These are phyloP conservation scores for Cerrena zonata DNA, from an alignment of 1,284 basidiomycete genomes.

Conservation along the genomic window DNA sequence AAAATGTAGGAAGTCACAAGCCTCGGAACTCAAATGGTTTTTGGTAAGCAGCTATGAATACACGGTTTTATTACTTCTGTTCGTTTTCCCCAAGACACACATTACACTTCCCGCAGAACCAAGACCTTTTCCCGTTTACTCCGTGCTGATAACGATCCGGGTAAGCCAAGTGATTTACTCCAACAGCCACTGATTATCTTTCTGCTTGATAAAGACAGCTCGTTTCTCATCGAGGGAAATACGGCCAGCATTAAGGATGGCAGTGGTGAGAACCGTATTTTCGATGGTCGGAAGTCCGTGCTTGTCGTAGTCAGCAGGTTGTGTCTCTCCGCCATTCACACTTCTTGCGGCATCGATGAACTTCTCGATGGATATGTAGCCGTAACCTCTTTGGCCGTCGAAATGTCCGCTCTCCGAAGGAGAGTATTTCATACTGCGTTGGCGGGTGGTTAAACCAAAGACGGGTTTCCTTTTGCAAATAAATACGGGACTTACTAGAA, in stretches of 20 bases:
- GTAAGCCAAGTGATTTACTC: no score
- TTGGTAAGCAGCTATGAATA: no score
- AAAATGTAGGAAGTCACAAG: no score
- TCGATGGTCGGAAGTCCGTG: constrained; percentile 83
- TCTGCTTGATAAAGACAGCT: constrained; percentile 70
- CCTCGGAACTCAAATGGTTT: no score
- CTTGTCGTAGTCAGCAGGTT: constrained; percentile 68
- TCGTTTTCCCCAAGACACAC: no score
- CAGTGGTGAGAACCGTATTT: constrained; percentile 85
- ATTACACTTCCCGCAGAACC: no score
- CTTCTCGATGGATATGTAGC: constrained; percentile 86
- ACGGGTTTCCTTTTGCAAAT: no score
- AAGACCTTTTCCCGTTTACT: no score
- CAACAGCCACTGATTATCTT: constrained; percentile 58
- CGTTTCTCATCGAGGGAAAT: constrained; percentile 84
- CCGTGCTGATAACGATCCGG: no score
- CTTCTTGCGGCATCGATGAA: constrained; percentile 77
- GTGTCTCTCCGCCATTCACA: constrained; percentile 67
- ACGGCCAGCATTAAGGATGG: constrained; percentile 85
- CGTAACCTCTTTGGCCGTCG: constrained; percentile 88
- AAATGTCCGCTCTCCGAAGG: constrained; percentile 88
- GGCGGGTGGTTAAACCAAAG: not conserved
- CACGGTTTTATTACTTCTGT: no score
- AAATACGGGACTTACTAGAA: constrained; percentile 64
- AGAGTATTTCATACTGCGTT: constrained; percentile 80